Base-by-base conservation (phyloP, 495 filamentous ascomycete genomes). In the Clavariopsis aquatica region DNA sequence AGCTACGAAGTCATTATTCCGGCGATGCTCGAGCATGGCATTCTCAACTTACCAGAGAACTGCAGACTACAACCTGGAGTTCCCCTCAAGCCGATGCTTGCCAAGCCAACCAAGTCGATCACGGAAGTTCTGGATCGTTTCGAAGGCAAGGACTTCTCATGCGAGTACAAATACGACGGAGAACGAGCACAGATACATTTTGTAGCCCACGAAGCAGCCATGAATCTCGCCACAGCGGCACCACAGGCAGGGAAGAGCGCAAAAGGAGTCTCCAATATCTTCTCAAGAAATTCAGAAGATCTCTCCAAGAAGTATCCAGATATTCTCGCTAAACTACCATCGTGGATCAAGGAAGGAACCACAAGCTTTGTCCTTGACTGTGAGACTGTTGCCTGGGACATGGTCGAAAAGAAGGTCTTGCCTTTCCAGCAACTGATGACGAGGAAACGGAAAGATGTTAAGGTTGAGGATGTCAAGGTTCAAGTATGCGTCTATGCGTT, bases 341-440 rank as follows among this genome's bases (percentile, higher is more conserved):
- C 82, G 1, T 98, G 94, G 94, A 85, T 98, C 63, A 96, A 95
- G 71, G 76, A 84, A 0, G 92, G 85, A 23, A 94, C 94, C 19
- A 88, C 90, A 75, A 96, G 91, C 69, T 98, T 98, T 71, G 95
- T 98, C 3, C 78, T 98, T 8, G 94, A 98, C 73, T 98, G 95
- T 77, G 94, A 98, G 78, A 96, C 93, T 0, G 95, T 98, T n/a
- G 94, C 89, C 2, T 98, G 95, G 95, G 95, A 98, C 75, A 82
- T 88, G 1, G 81, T 81, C 1, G 89, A 92, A 79, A 96, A 97
- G 80, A 93, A 96, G 74, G 89, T 98, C 5, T 77, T 98, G 15
- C 94, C 94, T 0, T 98, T 98, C 81, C 94, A 98, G 76, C 91
- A 96, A 71, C 81, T 98, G 23, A 97, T 97, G 95, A 98, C 94